These are phyloP conservation scores for Nitzschia sp. DNA, from an alignment of 108 stramenopile genomes.

Conservation along the genomic window DNA sequence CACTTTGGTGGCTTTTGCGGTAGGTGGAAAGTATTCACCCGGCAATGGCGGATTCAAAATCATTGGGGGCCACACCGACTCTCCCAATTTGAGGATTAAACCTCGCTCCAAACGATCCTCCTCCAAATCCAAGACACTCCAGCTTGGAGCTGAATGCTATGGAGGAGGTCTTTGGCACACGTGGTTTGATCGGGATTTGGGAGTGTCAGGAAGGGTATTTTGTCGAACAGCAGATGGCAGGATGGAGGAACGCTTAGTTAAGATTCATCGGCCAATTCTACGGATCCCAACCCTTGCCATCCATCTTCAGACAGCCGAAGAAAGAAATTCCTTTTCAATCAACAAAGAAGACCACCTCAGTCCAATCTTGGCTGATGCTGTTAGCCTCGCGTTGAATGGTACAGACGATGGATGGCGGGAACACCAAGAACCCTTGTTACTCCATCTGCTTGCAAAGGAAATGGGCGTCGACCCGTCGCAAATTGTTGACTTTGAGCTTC, in stretches of 20 bases:
- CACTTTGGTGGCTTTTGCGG: constrained; percentile 87
- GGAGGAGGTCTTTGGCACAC: constrained; percentile 89
- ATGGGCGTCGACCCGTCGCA: constrained; percentile 51
- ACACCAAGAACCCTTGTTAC: constrained; percentile 80
- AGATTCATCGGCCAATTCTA: constrained; percentile 75
- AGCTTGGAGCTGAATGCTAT: constrained; percentile 91
- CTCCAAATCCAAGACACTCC: constrained; percentile 50
- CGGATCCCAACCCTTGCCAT: constrained; percentile 90
- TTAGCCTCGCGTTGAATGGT: constrained; percentile 62
- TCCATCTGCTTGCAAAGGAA: constrained; percentile 74
- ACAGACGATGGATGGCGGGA: constrained; percentile 64
- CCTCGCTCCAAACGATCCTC: constrained; percentile 80
- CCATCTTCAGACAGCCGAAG: constrained; percentile 87
- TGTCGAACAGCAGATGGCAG: constrained; percentile 29
- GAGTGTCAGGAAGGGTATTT: constrained; percentile 66
- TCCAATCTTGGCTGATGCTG: constrained; percentile 86
- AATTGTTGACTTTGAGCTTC: constrained; percentile 93
- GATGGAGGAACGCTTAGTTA: constrained; percentile 58
- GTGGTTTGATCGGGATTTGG: constrained; percentile 80
- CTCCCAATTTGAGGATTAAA: constrained; percentile 90
- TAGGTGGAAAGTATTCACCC: constrained; percentile 68
- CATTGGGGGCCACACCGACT: constrained; percentile 93
- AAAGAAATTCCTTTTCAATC: constrained; percentile 67
- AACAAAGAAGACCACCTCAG: constrained; percentile 90
- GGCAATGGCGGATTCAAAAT: constrained; percentile 79